phyloP scores from a whole-genome alignment of 495 filamentous ascomycete species.

The Neurospora hispaniola region DNA sequence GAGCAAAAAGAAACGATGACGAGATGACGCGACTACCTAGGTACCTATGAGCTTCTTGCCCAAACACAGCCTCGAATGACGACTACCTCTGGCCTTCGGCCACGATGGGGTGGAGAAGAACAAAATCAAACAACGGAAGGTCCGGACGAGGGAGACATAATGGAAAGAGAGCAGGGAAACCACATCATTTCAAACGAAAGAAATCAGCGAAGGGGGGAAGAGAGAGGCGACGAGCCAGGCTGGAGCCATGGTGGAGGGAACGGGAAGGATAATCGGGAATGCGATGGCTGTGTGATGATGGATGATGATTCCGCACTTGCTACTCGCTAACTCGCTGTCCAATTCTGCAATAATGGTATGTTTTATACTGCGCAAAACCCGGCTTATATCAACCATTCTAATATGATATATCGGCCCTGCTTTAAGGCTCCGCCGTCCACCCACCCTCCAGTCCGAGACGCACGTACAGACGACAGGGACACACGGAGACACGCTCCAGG shows the following conservation, averaged over 20 bases:
- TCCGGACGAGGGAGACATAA: not conserved
- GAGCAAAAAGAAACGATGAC: not conserved
- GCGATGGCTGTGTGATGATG: not conserved
- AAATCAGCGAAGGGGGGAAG: not conserved
- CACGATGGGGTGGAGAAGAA: not conserved
- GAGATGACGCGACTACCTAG: not conserved
- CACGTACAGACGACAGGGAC: not conserved
- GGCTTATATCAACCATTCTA: constrained; percentile 11
- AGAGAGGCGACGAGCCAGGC: not conserved
- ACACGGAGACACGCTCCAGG: not conserved
- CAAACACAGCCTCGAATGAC: not conserved
- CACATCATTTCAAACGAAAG: not conserved
- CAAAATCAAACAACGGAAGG: not conserved
- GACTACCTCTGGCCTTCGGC: not conserved
- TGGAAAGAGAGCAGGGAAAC: not conserved
- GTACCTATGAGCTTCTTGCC: not conserved
- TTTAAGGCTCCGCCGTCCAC: constrained; percentile 5
- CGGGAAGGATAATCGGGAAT: not conserved
- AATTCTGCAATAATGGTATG: constrained; percentile 9
- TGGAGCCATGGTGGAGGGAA: not conserved
- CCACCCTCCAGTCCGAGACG: not conserved
- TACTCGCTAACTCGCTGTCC: not conserved
- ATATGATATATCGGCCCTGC: constrained; percentile 10
- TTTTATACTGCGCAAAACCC: constrained; percentile 9
- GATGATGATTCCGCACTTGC: not conserved